Evolutionary conservation across 2,329 filamentous ascomycete species (phyloP).

Genomic region (Cordyceps cicadae): DNA sequence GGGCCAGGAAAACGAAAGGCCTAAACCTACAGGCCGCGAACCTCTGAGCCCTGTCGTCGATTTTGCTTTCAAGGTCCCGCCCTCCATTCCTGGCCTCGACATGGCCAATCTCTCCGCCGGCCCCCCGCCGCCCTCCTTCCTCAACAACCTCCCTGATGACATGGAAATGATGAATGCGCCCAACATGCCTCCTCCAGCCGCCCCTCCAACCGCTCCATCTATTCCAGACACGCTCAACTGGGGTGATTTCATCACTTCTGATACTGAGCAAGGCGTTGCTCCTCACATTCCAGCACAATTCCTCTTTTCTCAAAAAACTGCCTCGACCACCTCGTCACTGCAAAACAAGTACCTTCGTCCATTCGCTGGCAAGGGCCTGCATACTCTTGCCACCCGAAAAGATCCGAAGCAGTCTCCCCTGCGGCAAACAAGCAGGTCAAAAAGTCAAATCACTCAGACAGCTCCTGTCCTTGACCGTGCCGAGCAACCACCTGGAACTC

Average conservation of each 20-base stretch:
- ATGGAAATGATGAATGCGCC: constrained; percentile 15
- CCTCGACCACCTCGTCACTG: constrained; percentile 44
- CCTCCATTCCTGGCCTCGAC: constrained; percentile 30
- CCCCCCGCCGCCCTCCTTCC: constrained; percentile 25
- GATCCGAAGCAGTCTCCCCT: constrained; percentile 16
- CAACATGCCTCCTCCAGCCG: constrained; percentile 21
- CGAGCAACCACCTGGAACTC: constrained; percentile 13
- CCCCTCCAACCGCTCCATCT: constrained; percentile 29
- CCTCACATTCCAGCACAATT: constrained; percentile 44
- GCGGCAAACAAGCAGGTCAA: constrained; percentile 1
- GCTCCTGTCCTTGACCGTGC: not conserved
- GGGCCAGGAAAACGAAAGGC: constrained; percentile 46
- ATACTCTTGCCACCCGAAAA: constrained; percentile 37
- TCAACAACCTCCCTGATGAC: constrained; percentile 24
- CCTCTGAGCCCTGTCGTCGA: constrained; percentile 47
- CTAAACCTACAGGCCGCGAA: constrained; percentile 35
- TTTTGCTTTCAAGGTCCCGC: constrained; percentile 33
- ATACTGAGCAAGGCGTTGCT: constrained; percentile 22
- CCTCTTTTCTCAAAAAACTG: constrained; percentile 42
- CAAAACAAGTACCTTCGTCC: constrained; percentile 44
- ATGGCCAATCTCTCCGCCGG: constrained; percentile 27
- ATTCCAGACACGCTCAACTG: constrained; percentile 51
- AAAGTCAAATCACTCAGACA: constrained; percentile 5
- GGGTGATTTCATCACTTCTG: constrained; percentile 35
- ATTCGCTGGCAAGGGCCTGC: constrained; percentile 47